phyloP scores from a whole-genome alignment of 805 yeast species.

The Lipomyces orientalis region DNA sequence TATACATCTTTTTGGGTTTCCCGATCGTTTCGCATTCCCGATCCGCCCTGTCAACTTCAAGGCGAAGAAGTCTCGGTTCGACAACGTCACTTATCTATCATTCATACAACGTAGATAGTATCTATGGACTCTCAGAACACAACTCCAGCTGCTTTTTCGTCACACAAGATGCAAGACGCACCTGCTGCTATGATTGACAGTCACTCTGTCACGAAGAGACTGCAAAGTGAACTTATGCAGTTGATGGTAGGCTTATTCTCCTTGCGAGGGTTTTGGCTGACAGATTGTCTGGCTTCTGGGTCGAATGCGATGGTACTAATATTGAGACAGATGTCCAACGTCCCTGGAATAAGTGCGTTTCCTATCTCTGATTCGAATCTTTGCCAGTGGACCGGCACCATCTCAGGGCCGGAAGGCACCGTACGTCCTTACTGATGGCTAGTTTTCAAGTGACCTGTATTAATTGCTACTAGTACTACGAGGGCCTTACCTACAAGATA shows the following conservation, averaged over 20 bases:
- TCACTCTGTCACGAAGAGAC: slow-evolving; percentile 57
- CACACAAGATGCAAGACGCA: slow-evolving; percentile 35
- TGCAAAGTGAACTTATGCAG: slow-evolving; percentile 59
- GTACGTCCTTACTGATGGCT: slow-evolving; percentile 22
- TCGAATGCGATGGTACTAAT: background rate
- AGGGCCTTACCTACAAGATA: slow-evolving; percentile 58
- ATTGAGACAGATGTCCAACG: slow-evolving; percentile 48
- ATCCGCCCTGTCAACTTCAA: slow-evolving; percentile 2
- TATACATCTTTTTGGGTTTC: slow-evolving; percentile 1
- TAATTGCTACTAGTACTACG: slow-evolving; percentile 50
- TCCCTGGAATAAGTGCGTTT: slow-evolving; percentile 61
- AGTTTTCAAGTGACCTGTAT: background rate
- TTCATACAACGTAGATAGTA: background rate
- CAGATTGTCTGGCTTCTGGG: background rate
- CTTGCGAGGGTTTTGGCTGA: background rate
- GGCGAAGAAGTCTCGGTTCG: slow-evolving; percentile 1
- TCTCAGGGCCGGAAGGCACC: slow-evolving; percentile 64
- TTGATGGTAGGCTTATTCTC: slow-evolving; percentile 48
- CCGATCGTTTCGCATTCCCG: slow-evolving; percentile 3
- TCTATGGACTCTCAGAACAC: slow-evolving; percentile 38
- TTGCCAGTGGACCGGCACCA: slow-evolving; percentile 62
- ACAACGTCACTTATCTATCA: background rate
- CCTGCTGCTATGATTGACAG: slow-evolving; percentile 46
- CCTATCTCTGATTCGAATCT: slow-evolving; percentile 60
- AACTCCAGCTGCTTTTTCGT: slow-evolving; percentile 28